Percentiles rank a stretch among this genome's conserved stretches.
Evolutionary conservation across 2,329 filamentous ascomycete species (phyloP).

Genomic region (Tolypocladium ophioglossoides): DNA sequence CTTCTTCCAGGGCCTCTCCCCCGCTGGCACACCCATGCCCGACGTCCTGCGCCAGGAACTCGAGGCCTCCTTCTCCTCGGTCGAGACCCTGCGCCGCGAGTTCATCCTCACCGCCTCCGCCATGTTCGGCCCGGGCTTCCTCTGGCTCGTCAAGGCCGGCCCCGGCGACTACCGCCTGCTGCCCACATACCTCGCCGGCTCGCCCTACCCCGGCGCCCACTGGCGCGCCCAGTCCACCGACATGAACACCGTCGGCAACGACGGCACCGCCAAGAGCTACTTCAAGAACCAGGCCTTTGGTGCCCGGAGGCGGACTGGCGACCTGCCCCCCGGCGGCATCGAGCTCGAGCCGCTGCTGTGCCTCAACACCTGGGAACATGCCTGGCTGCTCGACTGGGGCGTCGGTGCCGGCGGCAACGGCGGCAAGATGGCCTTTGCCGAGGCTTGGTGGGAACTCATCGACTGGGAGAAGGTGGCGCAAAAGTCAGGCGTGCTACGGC

Average conservation of each 20-base stretch:
- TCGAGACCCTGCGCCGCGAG: conserved; percentile 71
- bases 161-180: conserved; percentile 54
- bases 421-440: conserved; percentile 67
- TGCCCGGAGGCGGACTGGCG: conserved; percentile 14
- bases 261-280: conserved; percentile 24
- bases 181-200: conserved; percentile 83
- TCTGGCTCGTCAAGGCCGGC: conserved; percentile 72
- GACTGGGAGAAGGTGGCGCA: conserved; percentile 69
- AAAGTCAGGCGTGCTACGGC: conserved; percentile 21
- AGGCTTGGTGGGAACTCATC: conserved; percentile 78
- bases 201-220: conserved; percentile 77
- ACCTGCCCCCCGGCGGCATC: conserved; percentile 53
- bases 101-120: conserved; percentile 69
- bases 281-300: conserved; percentile 27
- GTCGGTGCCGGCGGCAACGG: conserved; percentile 43
- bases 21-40: conserved; percentile 41
- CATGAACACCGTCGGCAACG: conserved; percentile 51
- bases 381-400: conserved; percentile 75
- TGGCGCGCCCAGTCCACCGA: conserved; percentile 61
- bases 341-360: conserved; percentile 71
- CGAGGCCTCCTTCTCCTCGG: conserved; percentile 62
- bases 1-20: conserved; percentile 55
- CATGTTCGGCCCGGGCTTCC: conserved; percentile 96
- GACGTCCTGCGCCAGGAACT: conserved; percentile 47
- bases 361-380: conserved; percentile 94